phyloP scores from a whole-genome alignment of 164 flowering plant species.

The Litsea cubeba region DNA sequence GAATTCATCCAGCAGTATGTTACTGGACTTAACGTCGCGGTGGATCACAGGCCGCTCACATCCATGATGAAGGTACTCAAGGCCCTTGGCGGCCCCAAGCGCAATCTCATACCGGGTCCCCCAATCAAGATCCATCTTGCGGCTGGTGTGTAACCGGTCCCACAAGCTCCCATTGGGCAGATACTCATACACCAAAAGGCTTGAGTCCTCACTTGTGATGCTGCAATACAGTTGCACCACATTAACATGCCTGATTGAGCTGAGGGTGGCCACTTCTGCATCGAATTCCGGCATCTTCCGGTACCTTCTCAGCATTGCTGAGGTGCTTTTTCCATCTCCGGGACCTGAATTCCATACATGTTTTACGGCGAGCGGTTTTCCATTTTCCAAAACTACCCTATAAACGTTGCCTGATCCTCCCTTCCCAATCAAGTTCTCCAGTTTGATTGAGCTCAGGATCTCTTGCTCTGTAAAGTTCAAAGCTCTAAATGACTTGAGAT shows the following conservation, averaged over 20 bases:
- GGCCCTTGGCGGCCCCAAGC: constrained; percentile 67
- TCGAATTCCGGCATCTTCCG: constrained; percentile 42
- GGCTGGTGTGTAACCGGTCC: constrained; percentile 52
- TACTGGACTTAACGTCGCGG: constrained; percentile 66
- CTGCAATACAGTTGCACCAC: constrained; percentile 77
- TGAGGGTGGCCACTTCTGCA: constrained; percentile 65
- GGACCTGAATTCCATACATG: constrained; percentile 48
- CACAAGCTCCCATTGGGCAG: constrained; percentile 73
- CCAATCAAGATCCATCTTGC: constrained; percentile 51
- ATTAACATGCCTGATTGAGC: constrained; percentile 68
- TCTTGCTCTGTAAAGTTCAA: constrained; percentile 69
- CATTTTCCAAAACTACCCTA: constrained; percentile 37
- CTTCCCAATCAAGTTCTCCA: constrained; percentile 70
- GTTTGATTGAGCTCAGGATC: constrained; percentile 54
- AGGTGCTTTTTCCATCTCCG: constrained; percentile 10
- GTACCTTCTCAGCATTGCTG: constrained; percentile 19
- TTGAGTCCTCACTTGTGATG: constrained; percentile 64
- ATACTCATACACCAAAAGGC: constrained; percentile 69
- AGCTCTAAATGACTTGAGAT: constrained; percentile 64
- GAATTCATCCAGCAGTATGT: constrained; percentile 51
- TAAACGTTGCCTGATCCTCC: constrained; percentile 88
- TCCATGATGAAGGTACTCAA: constrained; percentile 78
- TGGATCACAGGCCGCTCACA: constrained; percentile 53
- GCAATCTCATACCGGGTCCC: constrained; percentile 52
- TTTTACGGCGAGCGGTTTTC: constrained; percentile 62